Percentiles rank a stretch among this genome's conserved stretches.
Evolutionary conservation across 1,284 basidiomycete species (phyloP).

Genomic region (Heterobasidion parviporum): DNA sequence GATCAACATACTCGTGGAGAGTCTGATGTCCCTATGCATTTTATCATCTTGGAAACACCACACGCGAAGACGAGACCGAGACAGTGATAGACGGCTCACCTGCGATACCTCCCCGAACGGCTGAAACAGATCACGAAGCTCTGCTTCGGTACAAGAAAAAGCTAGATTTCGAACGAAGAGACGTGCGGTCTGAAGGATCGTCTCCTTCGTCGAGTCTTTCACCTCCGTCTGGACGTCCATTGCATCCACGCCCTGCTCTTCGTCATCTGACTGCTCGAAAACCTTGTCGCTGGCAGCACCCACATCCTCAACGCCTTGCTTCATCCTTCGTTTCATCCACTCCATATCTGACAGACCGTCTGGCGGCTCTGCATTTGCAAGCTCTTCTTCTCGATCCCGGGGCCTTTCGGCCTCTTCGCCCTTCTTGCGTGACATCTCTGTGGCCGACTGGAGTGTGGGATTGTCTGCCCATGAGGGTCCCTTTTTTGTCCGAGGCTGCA

Average conservation of each 20-base stretch:
- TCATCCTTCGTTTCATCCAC: conserved; percentile 67
- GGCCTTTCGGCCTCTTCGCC: conserved; percentile 9
- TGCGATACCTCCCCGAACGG: conserved; percentile 70
- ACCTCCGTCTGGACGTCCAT: conserved; percentile 9
- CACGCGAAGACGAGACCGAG: neutral
- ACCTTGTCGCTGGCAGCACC: conserved; percentile 29
- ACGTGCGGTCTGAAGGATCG: conserved; percentile 73
- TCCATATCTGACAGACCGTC: conserved; percentile 55
- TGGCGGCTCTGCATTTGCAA: conserved; percentile 8
- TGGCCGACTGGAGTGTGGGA: neutral
- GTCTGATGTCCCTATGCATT: conserved; percentile 59
- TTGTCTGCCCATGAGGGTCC: conserved; percentile 66
- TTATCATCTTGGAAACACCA: conserved; percentile 33
- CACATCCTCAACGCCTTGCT: conserved; percentile 32
- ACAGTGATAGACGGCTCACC: conserved; percentile 32
- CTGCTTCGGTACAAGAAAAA: conserved; percentile 73
- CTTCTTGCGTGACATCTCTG: conserved; percentile 13
- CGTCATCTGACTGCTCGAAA: conserved; percentile 56
- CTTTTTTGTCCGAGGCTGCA: conserved; percentile 51
- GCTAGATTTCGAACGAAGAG: conserved; percentile 90
- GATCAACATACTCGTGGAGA: conserved; percentile 21
- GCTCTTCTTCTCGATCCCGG: conserved; percentile 4
- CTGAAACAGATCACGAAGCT: conserved; percentile 63
- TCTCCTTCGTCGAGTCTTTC: conserved; percentile 41
- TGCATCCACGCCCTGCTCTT: conserved; percentile 17